Evolutionary conservation across 805 yeast species (phyloP), one percentile per base, ranked within the genome.

Genomic region (Candida railenensis): DNA sequence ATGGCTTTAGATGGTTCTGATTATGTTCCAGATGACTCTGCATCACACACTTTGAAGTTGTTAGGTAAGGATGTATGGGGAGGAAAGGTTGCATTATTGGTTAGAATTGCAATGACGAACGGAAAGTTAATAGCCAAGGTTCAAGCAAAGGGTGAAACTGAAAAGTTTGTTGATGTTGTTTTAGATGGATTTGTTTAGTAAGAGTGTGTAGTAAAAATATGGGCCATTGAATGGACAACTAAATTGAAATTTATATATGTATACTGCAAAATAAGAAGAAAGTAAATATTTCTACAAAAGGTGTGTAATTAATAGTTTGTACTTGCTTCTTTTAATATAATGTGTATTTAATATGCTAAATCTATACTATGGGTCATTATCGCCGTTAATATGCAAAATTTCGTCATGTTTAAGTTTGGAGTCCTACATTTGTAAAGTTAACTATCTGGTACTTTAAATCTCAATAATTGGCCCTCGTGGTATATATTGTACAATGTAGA

Each of bases 1-100:
- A 57, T 71, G 72, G 83, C 97, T 30, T 71, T 88, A 58, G 96
- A 87, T 52, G 85, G 85, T 37, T 73, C 86, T 3, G 94, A 87
- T 52, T 64, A 67, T 46, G 88, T 87, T 19, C 77, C 81, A 34
- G 66, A 69, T 45, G 85, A 80, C 52, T 65, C 82, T 20, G 71
- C 76, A 57, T 76, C 80, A 40, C 97, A 91, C 63, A 73, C 80
- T 11, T 75, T 94, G 69, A 90, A 89, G 70, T 71, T 90, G 57
- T 87, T 77, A 59, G 98, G 97, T 61, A 87, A 86, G 70, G 82
- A 88, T 55, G 68, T 81, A 28, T 78, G 79, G 66, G 74, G 79
- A 32, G 79, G 83, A 14, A 81, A 79, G 58, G 74, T 83, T 58
- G 83, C 80, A 18, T 70, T 69, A 12, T 58, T 66, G 51, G 63